Conservation (phyloP, 306 rosid genomes). For the Trifolium repens region DNA sequence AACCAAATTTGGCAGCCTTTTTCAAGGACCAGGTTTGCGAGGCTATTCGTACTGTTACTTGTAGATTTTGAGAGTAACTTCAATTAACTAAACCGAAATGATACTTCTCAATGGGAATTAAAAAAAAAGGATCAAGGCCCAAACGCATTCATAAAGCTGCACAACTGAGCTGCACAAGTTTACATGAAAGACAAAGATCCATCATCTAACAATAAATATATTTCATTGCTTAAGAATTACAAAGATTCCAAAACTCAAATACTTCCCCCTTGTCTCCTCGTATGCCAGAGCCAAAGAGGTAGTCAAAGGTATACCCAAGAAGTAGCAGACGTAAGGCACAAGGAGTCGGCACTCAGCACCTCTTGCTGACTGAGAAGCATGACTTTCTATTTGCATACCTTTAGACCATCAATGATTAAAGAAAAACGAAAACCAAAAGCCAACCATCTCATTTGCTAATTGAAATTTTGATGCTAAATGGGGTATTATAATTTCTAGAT, state of each 20-base stretch:
- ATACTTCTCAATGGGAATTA: conserved; percentile 3
- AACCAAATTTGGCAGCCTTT: conserved; percentile 18
- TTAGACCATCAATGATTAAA: background rate
- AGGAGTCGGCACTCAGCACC: background rate
- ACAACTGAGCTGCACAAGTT: conserved; percentile 21
- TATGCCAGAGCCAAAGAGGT: conserved; percentile 5
- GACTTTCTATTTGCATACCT: conserved; percentile 1
- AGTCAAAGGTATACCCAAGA: background rate
- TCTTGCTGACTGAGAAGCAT: background rate
- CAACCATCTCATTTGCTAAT: background rate
- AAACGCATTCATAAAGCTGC: conserved; percentile 14
- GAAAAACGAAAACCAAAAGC: background rate
- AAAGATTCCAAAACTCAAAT: conserved; percentile 7
- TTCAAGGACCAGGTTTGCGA: conserved; percentile 18
- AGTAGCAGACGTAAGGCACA: background rate
- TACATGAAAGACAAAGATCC: conserved; percentile 18
- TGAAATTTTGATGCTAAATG: conserved; percentile 15
- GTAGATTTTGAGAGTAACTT: background rate
- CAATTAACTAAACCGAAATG: conserved; percentile 3
- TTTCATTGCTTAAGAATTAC: conserved; percentile 15
- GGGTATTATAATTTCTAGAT: background rate
- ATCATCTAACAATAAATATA: conserved; percentile 6
- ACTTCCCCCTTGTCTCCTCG: background rate
- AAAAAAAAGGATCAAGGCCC: conserved; percentile 3
- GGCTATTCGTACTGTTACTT: background rate